Evolutionary conservation across 306 rosid species (phyloP).

Genomic region (cucumber (Cucumis sativus)): DNA sequence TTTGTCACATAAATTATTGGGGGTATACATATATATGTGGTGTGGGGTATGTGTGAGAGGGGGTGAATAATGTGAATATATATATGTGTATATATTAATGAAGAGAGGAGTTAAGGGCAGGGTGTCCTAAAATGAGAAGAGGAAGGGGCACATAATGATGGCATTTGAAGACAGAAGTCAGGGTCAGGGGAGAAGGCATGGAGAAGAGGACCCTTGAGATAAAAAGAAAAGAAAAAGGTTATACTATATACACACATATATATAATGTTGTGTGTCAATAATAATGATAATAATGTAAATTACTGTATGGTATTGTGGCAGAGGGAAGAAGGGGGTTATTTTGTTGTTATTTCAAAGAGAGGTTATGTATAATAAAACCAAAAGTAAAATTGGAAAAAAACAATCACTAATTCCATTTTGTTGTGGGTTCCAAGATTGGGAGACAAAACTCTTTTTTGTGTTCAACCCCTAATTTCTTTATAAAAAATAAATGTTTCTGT

Average conservation of each 20-base stretch:
- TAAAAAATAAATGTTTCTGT: neutral
- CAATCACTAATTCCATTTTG: neutral
- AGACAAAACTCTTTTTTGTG: slow-evolving; percentile 7
- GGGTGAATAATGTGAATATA: too few species aligned
- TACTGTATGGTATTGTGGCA: neutral
- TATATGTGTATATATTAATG: too few species aligned
- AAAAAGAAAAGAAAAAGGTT: neutral
- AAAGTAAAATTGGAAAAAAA: neutral
- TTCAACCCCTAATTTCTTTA: neutral
- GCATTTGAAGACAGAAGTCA: neutral
- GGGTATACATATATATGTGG: too few species aligned
- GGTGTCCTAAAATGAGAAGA: neutral
- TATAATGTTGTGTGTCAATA: too few species aligned
- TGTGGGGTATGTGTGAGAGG: too few species aligned
- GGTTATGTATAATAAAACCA: neutral
- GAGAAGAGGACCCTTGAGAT: slow-evolving; percentile 1
- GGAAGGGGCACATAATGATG: neutral
- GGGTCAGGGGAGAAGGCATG: neutral
- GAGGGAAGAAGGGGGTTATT: neutral
- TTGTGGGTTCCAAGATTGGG: slow-evolving; percentile 13
- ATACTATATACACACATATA: too few species aligned
- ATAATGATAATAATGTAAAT: neutral
- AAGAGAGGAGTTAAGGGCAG: too few species aligned
- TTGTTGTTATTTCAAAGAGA: neutral
- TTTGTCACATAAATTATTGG: too few species aligned